Base-by-base conservation (phyloP, 345 rosid genomes). In the Camelina neglecta region DNA sequence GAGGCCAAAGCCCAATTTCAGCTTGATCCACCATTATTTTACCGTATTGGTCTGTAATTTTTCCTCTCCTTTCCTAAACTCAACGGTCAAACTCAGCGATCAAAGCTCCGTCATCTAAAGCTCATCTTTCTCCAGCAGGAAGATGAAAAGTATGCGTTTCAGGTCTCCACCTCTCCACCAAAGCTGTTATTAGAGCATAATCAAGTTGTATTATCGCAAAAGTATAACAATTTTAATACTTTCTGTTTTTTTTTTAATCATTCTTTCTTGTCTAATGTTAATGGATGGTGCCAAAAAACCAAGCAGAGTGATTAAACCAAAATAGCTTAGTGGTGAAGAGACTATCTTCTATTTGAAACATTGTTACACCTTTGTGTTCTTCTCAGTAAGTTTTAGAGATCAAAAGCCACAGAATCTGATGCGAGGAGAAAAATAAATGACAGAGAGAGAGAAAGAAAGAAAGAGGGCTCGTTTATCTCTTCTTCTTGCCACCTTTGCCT, bases 401-500 rank as follows among this genome's bases (percentile, higher is more conserved):
- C n/a, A n/a, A n/a, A n/a, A n/a, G n/a, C n/a, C n/a, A n/a, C n/a
- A 36, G 13, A 56, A 56, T 70, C 66, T 47, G 60, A 63, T 63
- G 48, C 5, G 15, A 24, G 15, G 42, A 70, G 60, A 57, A 49
- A 71, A 65, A 59, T 29, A 16, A 58, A 29, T 8, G 66, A 33
- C 11, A 60, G 12, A 20, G 11, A 1, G 4, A 20, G 41, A 15
- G n/a, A n/a, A n/a, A n/a, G n/a, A n/a, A n/a, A n/a, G n/a, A 26
- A 26, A 26, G 4, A 23, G 44, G 8, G 23, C 60, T 65, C 15
- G 62, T 72, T 74, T 83, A 89, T 85, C 97, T 83, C 87, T 88
- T 92, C 89, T 93, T 95, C 72, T 67, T 92, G 54, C 97, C 89
- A 48, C 93, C 86, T 84, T 90, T 93, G 59, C 94, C 91, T 9